Evolutionary conservation across 1,284 basidiomycete genomes (phyloP).

Genomic region (Sporisorium reilianum): DNA sequence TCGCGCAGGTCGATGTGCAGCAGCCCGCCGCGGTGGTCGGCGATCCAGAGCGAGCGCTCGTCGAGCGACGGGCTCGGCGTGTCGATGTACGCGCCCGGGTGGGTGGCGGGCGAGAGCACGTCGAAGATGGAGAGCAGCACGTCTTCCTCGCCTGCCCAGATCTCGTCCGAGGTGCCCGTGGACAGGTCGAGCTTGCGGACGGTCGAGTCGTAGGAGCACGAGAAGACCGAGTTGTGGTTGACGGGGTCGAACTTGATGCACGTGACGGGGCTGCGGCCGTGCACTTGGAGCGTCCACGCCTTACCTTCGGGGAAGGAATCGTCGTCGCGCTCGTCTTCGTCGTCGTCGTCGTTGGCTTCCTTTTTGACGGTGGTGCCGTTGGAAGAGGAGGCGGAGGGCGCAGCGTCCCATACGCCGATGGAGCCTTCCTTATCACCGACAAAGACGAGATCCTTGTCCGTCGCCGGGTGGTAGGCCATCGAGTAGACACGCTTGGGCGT

Average conservation of each 20-base stretch:
- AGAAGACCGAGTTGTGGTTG: constrained; percentile 51
- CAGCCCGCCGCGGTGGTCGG: constrained; percentile 66
- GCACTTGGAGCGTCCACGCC: constrained; percentile 59
- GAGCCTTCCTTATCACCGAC: constrained; percentile 65
- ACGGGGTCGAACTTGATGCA: constrained; percentile 65
- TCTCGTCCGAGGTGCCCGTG: constrained; percentile 40
- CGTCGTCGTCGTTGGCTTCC: constrained; percentile 31
- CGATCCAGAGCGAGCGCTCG: constrained; percentile 64
- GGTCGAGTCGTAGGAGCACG: constrained; percentile 63
- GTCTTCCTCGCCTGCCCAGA: constrained; percentile 58
- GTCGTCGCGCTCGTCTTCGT: constrained; percentile 32
- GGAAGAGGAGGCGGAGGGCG: constrained; percentile 10
- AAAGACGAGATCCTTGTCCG: constrained; percentile 64
- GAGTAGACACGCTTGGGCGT: constrained; percentile 59
- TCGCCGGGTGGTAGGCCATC: constrained; percentile 61
- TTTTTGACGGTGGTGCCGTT: constrained; percentile 24
- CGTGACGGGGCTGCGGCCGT: constrained; percentile 60
- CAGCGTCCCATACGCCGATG: constrained; percentile 65
- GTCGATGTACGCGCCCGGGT: constrained; percentile 47
- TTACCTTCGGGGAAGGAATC: constrained; percentile 36
- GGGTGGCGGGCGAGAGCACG: constrained; percentile 56
- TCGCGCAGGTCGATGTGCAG: constrained; percentile 62
- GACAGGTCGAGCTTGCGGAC: constrained; percentile 58
- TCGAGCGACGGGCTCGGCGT: constrained; percentile 51
- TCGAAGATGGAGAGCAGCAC: constrained; percentile 66